Evolutionary conservation across 306 rosid species (phyloP), one percentile per base, ranked within the genome.

Genomic region (Bauhinia variegata): DNA sequence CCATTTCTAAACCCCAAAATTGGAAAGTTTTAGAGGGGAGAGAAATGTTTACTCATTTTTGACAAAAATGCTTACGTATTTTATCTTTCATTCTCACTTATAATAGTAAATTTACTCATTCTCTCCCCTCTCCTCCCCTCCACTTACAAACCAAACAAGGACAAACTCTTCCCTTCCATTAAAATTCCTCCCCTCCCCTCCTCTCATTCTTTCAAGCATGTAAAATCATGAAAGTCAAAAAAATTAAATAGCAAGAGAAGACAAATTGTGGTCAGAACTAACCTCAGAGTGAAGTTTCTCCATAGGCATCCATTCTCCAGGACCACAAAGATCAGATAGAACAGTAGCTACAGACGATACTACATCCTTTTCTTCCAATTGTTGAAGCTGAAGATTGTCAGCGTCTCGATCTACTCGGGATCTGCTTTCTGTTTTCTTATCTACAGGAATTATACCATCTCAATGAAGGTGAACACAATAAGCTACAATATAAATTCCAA

Each of bases 241-340:
- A 79, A 53, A 39, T 46, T 28, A 36, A 3, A 39, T 19, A 60
- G 54, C 38, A 53, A 37, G 58, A 14, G 14, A 23, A 23, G 2
- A 23, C 15, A 73, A 32, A 54, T 10, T 69, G 56, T 39, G 68
- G 41, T 60, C 16, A 70, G 78, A 58, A 82, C 90, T 79, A 65
- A 93, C 99, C 96, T 88, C 90, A 0, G 86, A 13, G 53, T 93
- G 99, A 79, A 93, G 96, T 75, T 85, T 93, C 85, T 93, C 99
- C 99, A 90, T 86, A 18, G 97, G 91, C 99, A 93, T 93, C 99
- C 99, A 93, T 54, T 93, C 99, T 60, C 99, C 99, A 4, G 99
- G 99, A 68, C 99, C 99, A 64, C 99, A 93, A 47, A 93, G 86
- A 74, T 93, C 99, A 53, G 99, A 93, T 11, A 93, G 95, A 52